Evolutionary conservation across 2,329 filamentous ascomycete genomes (phyloP).

Genomic region (Elsinoe arachidis): DNA sequence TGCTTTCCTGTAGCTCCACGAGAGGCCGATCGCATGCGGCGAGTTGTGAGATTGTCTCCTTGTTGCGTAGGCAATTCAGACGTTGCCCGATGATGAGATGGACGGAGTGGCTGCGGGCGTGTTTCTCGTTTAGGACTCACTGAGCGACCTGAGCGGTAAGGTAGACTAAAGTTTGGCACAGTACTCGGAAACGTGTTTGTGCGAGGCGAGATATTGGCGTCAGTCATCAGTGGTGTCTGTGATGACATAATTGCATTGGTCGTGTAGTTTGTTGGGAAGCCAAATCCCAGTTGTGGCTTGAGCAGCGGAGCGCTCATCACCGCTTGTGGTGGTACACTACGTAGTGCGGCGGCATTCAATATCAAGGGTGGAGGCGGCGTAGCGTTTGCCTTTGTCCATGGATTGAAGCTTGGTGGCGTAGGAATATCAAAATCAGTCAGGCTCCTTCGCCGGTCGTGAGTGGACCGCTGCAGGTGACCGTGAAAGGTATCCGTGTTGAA

Average conservation of each 20-base stretch:
- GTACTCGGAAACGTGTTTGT: neutral
- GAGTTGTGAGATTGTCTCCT: neutral
- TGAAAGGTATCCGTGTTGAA: slow-evolving; percentile 18
- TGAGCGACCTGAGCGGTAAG: neutral
- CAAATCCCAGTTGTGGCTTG: neutral
- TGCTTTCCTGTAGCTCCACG: neutral
- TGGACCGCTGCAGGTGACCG: slow-evolving; percentile 13
- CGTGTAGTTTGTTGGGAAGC: neutral
- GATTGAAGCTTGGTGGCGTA: slow-evolving; percentile 8
- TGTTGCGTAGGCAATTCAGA: neutral
- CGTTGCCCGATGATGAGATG: neutral
- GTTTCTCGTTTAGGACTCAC: neutral
- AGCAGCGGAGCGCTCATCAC: slow-evolving; percentile 1
- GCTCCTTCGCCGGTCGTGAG: neutral
- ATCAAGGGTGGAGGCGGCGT: neutral
- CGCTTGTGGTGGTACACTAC: neutral
- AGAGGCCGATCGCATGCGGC: neutral
- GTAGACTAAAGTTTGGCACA: slow-evolving; percentile 4
- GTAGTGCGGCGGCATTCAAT: neutral
- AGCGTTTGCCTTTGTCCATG: neutral
- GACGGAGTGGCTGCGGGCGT: neutral
- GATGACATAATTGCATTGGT: neutral
- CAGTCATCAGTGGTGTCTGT: neutral
- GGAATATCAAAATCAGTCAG: neutral
- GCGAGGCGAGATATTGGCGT: neutral